phyloP scores from a whole-genome alignment of 2,329 filamentous ascomycete genomes.

The Hypoxylon sp. region DNA sequence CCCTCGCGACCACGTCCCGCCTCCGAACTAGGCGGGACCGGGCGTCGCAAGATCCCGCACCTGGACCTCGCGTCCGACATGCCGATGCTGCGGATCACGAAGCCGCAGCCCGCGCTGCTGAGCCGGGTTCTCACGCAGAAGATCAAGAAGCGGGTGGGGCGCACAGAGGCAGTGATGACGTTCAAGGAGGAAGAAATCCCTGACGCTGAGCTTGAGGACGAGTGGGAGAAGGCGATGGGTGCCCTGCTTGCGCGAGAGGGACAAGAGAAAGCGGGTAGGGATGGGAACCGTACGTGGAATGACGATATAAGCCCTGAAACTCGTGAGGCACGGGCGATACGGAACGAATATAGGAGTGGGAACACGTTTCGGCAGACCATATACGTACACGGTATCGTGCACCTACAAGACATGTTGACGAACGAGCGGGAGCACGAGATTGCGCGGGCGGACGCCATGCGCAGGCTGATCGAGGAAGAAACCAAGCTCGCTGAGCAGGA shows the following conservation, averaged over 20 bases:
- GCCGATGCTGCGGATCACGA: constrained; percentile 76
- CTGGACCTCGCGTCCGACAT: constrained; percentile 69
- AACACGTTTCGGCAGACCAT: constrained; percentile 36
- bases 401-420: constrained; percentile 27
- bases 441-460: constrained; percentile 53
- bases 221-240: constrained; percentile 55
- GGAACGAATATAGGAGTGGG: background rate
- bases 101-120: constrained; percentile 74
- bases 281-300: background rate
- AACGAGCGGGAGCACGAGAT: constrained; percentile 46
- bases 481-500: constrained; percentile 46
- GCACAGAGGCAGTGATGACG: constrained; percentile 55
- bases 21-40: constrained; percentile 62
- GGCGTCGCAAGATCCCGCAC: constrained; percentile 69
- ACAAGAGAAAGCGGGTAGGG: background rate
- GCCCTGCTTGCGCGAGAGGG: constrained; percentile 23
- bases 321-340: constrained; percentile 6
- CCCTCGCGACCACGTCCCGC: constrained; percentile 65
- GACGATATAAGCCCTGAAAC: background rate
- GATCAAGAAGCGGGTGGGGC: constrained; percentile 59
- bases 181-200: constrained; percentile 54
- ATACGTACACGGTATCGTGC: constrained; percentile 31
- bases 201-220: constrained; percentile 56
- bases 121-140: constrained; percentile 71
- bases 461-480: constrained; percentile 48